phyloP scores from a whole-genome alignment of 371 early-diverging fungal species.

The Mucor saturninus region DNA sequence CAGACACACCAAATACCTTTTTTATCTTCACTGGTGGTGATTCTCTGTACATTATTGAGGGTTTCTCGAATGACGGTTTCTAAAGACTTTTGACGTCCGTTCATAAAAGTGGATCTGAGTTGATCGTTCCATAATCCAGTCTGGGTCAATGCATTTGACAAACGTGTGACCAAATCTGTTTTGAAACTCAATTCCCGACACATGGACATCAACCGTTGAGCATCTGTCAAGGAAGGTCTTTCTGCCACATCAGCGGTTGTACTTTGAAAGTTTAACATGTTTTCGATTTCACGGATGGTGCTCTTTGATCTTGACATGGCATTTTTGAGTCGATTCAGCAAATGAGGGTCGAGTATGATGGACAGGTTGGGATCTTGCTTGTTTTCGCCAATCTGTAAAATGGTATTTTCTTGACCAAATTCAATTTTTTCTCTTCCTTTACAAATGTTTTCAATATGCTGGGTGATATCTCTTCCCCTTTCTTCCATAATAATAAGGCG shows the following conservation, averaged over 20 bases:
- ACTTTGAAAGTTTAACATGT: slow-evolving; percentile 4
- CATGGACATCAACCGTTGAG: slow-evolving; percentile 8
- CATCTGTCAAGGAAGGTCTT: slow-evolving; percentile 19
- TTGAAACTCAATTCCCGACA: slow-evolving; percentile 17
- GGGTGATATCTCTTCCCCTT: slow-evolving; percentile 6
- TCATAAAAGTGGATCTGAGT: slow-evolving; percentile 20
- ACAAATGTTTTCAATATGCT: slow-evolving; percentile 19
- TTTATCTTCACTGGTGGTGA: slow-evolving; percentile 9
- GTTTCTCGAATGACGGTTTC: slow-evolving; percentile 19
- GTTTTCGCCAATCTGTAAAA: slow-evolving; percentile 12
- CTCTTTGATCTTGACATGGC: slow-evolving; percentile 11
- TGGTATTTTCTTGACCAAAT: slow-evolving; percentile 1
- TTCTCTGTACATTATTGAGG: slow-evolving; percentile 13
- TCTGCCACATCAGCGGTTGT: background rate
- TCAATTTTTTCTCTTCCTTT: slow-evolving; percentile 24
- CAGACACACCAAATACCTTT: slow-evolving; percentile 62
- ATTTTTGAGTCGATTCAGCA: slow-evolving; percentile 10
- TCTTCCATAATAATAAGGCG: slow-evolving; percentile 9
- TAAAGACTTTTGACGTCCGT: slow-evolving; percentile 22
- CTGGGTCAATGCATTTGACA: slow-evolving; percentile 8
- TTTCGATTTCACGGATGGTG: slow-evolving; percentile 14
- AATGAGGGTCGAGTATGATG: slow-evolving; percentile 16
- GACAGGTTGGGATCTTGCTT: background rate
- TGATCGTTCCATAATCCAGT: slow-evolving; percentile 21
- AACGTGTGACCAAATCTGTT: slow-evolving; percentile 12